Evolutionary conservation across 192 early-diverging fungal genomes (phyloP).

Genomic region (Dissophora ornata): DNA sequence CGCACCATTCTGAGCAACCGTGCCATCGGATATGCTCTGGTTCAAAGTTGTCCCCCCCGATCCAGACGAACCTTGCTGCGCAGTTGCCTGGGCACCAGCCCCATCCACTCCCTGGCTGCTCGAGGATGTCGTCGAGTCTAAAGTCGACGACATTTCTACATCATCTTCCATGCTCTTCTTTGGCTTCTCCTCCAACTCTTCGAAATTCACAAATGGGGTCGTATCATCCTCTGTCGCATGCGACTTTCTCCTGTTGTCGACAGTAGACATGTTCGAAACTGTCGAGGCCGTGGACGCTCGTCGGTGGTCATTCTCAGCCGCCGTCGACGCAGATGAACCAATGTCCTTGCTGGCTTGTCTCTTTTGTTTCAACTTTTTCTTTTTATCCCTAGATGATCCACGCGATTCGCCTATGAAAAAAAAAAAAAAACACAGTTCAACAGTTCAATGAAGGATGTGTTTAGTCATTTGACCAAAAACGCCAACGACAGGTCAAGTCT

Average conservation of each 20-base stretch:
- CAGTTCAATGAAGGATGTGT: too few relatives aligned
- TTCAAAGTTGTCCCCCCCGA: background rate
- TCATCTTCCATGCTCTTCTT: conserved; percentile 28
- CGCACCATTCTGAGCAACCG: conserved; percentile 37
- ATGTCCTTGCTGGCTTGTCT: conserved; percentile 10
- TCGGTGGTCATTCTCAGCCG: background rate
- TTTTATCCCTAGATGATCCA: conserved; percentile 14
- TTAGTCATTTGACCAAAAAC: background rate
- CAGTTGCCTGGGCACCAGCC: background rate
- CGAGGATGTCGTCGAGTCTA: background rate
- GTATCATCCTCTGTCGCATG: conserved; percentile 50
- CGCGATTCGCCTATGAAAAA: conserved; percentile 9
- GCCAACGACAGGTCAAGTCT: background rate
- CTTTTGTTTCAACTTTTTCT: conserved; percentile 21
- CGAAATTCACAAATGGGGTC: conserved; percentile 51
- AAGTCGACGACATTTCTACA: conserved; percentile 32
- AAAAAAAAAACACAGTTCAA: background rate
- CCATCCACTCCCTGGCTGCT: background rate
- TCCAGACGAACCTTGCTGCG: background rate
- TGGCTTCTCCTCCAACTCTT: conserved; percentile 46
- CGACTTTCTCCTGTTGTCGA: conserved; percentile 38
- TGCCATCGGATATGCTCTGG: background rate
- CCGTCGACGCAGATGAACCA: background rate
- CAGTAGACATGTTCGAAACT: background rate
- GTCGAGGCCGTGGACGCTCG: background rate